Percentiles rank a stretch among this genome's conserved stretches.
These are phyloP conservation scores for Dipodascopsis uninucleata DNA, from an alignment of 805 yeast species.

Conservation along the genomic window DNA sequence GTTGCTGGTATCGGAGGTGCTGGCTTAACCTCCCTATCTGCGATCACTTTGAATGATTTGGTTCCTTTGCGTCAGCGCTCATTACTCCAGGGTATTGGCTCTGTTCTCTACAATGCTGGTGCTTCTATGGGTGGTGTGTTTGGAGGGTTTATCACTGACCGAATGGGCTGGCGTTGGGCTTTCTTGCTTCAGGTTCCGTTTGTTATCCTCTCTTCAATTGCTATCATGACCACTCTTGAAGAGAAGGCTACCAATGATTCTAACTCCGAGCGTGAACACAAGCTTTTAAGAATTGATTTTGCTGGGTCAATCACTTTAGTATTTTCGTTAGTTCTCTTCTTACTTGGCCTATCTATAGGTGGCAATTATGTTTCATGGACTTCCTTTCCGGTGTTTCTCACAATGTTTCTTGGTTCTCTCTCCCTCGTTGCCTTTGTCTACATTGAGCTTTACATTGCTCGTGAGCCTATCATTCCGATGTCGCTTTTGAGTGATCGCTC, in stretches of 20 bases:
- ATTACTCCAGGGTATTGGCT: slow-evolving; percentile 64
- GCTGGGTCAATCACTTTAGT: slow-evolving; percentile 60
- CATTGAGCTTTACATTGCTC: slow-evolving; percentile 50
- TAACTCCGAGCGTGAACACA: slow-evolving; percentile 34
- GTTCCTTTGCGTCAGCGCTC: slow-evolving; percentile 67
- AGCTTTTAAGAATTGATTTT: slow-evolving; percentile 58
- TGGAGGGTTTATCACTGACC: slow-evolving; percentile 44
- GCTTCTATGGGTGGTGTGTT: slow-evolving; percentile 53
- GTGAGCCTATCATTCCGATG: slow-evolving; percentile 67
- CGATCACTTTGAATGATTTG: slow-evolving; percentile 65
- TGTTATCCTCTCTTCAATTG: slow-evolving; percentile 63
- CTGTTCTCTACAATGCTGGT: slow-evolving; percentile 64
- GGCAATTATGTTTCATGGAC: slow-evolving; percentile 53
- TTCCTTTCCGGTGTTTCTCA: slow-evolving; percentile 41
- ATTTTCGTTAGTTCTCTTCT: slow-evolving; percentile 50
- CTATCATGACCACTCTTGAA: slow-evolving; percentile 61
- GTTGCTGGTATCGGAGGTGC: slow-evolving; percentile 77
- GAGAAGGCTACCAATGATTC: slow-evolving; percentile 50
- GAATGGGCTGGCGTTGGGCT: slow-evolving; percentile 52
- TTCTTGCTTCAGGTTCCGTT: slow-evolving; percentile 32
- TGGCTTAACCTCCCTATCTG: slow-evolving; percentile 62
- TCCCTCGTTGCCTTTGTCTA: slow-evolving; percentile 44
- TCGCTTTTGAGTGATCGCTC: slow-evolving; percentile 54
- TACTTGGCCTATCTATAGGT: slow-evolving; percentile 64
- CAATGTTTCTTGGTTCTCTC: slow-evolving; percentile 38